phyloP scores from a whole-genome alignment of 2,329 filamentous ascomycete species.

The Coleophoma cylindrospora region DNA sequence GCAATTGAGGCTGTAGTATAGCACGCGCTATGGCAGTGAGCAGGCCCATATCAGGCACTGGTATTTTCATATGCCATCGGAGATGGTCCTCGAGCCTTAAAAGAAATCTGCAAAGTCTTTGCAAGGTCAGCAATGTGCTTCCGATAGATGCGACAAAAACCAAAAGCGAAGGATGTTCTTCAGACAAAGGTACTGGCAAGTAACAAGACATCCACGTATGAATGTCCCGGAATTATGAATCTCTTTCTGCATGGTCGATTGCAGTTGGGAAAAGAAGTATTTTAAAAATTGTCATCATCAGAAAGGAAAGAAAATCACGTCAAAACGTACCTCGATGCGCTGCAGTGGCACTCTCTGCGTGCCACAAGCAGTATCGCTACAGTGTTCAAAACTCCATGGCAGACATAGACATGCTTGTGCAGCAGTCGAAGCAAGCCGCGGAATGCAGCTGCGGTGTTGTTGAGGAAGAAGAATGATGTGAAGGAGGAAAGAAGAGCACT shows the following conservation, averaged over 20 bases:
- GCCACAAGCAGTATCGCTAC: background rate
- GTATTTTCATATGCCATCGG: background rate
- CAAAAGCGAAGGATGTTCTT: constrained; percentile 29
- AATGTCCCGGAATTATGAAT: constrained; percentile 56
- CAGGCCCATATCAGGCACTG: background rate
- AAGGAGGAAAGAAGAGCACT: constrained; percentile 2
- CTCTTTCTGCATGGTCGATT: constrained; percentile 82
- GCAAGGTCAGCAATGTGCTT: constrained; percentile 12
- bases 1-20: too few species aligned
- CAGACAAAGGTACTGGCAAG: constrained; percentile 90
- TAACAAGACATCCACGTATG: constrained; percentile 64
- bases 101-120: constrained; percentile 7
- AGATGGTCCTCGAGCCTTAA: too few species aligned
- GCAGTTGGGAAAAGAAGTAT: constrained; percentile 80
- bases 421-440: background rate
- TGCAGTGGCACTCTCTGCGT: background rate
- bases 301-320: background rate
- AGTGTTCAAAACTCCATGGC: background rate
- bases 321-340: background rate
- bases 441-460: background rate
- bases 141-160: constrained; percentile 14
- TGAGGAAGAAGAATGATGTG: constrained; percentile 6
- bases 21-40: too few species aligned
- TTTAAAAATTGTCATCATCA: constrained; percentile 64
- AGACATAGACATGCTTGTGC: background rate